Conservation (phyloP, 805 yeast species). For the Kregervanrija pseudodelftensis region DNA sequence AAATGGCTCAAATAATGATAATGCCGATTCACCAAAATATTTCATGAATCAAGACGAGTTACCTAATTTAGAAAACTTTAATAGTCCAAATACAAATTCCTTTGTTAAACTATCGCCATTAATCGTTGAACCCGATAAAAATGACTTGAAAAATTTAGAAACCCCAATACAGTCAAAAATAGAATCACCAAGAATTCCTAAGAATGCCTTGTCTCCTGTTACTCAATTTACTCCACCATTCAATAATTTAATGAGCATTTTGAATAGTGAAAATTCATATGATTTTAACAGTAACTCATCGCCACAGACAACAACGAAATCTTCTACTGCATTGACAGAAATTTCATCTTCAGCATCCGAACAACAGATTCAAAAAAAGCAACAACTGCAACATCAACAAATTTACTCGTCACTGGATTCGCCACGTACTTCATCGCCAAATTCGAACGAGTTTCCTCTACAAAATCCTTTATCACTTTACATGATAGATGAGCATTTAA, state of each 20-base stretch:
- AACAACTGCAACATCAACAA: not conserved
- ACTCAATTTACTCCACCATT: not conserved
- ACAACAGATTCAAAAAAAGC: not conserved
- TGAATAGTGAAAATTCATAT: not conserved
- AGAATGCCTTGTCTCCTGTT: too few species aligned
- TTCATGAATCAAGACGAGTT: too few species aligned
- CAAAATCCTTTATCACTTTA: constrained; percentile 2
- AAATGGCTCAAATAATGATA: too few species aligned
- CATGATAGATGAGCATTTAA: constrained; percentile 20
- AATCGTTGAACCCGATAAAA: too few species aligned
- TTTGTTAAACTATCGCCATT: too few species aligned
- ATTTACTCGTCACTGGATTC: not conserved
- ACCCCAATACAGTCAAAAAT: too few species aligned
- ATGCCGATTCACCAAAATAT: too few species aligned
- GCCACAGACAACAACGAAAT: not conserved
- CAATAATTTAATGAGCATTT: not conserved
- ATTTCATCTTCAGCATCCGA: not conserved
- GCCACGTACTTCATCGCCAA: not conserved
- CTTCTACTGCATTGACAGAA: constrained; percentile 9
- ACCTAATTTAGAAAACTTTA: too few species aligned
- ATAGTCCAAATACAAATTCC: too few species aligned
- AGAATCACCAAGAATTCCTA: not conserved
- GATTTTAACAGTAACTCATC: not conserved
- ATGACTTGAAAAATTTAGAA: too few species aligned
- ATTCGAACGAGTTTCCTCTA: not conserved